These are phyloP conservation scores for Allantophomopsis lycopodina DNA, from an alignment of 2,329 filamentous ascomycete genomes.

Conservation along the genomic window DNA sequence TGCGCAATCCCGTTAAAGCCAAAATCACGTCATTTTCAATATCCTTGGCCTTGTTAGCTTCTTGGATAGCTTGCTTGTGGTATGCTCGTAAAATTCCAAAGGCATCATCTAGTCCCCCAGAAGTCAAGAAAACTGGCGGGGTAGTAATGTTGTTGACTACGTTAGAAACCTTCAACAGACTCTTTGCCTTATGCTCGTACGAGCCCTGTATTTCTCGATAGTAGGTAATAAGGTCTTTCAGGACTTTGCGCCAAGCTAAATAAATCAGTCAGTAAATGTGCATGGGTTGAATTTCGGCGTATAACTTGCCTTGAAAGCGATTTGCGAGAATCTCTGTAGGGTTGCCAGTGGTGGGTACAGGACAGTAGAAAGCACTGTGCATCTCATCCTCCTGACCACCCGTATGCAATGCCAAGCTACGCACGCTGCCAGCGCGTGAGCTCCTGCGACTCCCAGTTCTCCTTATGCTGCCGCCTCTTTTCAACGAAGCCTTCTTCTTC, in stretches of 20 bases:
- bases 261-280: constrained; percentile 3
- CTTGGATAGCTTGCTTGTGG: constrained; percentile 66
- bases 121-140: constrained; percentile 62
- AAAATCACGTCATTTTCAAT: constrained; percentile 87
- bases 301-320: constrained; percentile 64
- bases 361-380: constrained; percentile 79
- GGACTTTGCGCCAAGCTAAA: constrained; percentile 80
- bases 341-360: constrained; percentile 74
- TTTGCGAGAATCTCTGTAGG: constrained; percentile 80
- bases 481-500: constrained; percentile 76
- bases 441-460: constrained; percentile 72
- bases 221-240: constrained; percentile 89
- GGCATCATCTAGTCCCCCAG: constrained; percentile 80
- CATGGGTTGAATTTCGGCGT: constrained; percentile 1
- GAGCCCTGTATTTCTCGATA: constrained; percentile 85
- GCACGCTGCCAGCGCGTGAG: constrained; percentile 74
- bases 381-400: constrained; percentile 48
- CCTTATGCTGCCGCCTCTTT: constrained; percentile 59
- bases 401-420: constrained; percentile 62
- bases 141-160: constrained; percentile 68
- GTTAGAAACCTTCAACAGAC: constrained; percentile 69
- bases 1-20: constrained; percentile 72
- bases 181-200: constrained; percentile 77
- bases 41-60: constrained; percentile 78
- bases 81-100: constrained; percentile 68